Percentiles rank a stretch among this genome's conserved stretches.
These are phyloP conservation scores for Phlebiopsis gigantea DNA, from an alignment of 768 basidiomycete species.

Conservation along the genomic window DNA sequence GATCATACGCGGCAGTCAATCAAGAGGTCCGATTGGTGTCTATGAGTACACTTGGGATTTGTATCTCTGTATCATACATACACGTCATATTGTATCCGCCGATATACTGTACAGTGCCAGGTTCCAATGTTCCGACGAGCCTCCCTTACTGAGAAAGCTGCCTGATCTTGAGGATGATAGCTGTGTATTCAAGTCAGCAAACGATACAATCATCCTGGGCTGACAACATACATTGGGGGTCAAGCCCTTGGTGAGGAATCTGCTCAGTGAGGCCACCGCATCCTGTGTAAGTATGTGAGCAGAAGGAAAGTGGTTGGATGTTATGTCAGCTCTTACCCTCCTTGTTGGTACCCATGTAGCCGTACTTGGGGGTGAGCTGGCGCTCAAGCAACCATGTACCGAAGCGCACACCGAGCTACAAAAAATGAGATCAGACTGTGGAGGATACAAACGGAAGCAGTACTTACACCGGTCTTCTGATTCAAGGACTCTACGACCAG, in stretches of 20 bases:
- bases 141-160: constrained; percentile 28
- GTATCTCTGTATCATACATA: not conserved
- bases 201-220: too few relatives aligned
- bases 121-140: not conserved
- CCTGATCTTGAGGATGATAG: constrained; percentile 43
- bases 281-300: constrained; percentile 29
- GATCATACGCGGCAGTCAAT: not conserved
- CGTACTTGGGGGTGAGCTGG: constrained; percentile 71
- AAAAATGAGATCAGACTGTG: not conserved
- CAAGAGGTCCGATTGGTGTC: not conserved
- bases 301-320: constrained; percentile 12
- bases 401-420: constrained; percentile 69
- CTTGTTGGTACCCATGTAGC: constrained; percentile 75
- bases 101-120: not conserved
- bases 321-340: constrained; percentile 34
- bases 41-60: not conserved
- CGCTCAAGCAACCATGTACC: constrained; percentile 88
- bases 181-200: constrained; percentile 21
- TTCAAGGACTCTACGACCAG: constrained; percentile 83
- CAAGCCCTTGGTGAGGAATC: constrained; percentile 78
- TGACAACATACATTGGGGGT: constrained; percentile 63
- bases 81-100: not conserved
- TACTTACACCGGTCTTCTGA: constrained; percentile 76
- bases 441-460: not conserved
- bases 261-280: constrained; percentile 78